phyloP scores from a whole-genome alignment of 495 filamentous ascomycete species.

The Pseudevernia furfuracea region DNA sequence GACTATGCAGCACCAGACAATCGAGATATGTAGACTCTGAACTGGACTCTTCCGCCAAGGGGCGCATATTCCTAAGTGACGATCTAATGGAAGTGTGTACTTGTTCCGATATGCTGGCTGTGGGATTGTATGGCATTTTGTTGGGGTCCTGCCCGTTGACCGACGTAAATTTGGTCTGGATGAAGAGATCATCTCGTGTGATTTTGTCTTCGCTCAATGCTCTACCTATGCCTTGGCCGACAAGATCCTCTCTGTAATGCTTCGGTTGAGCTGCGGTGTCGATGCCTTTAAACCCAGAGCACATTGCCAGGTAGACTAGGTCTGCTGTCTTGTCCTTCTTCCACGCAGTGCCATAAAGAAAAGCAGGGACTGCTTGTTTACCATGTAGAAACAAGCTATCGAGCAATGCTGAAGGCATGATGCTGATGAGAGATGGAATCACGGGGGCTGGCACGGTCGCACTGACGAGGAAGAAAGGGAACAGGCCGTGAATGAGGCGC shows the following conservation, averaged over 20 bases:
- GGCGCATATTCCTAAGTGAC: constrained; percentile 59
- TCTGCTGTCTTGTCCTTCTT: constrained; percentile 63
- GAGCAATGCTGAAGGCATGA: constrained; percentile 14
- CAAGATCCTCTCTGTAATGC: constrained; percentile 70
- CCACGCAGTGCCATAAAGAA: constrained; percentile 86
- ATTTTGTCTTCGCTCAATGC: constrained; percentile 52
- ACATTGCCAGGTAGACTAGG: constrained; percentile 61
- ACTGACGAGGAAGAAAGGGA: not conserved
- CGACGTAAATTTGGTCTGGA: constrained; percentile 76
- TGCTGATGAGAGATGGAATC: not conserved
- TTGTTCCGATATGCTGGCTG: constrained; percentile 47
- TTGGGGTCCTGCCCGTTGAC: constrained; percentile 48
- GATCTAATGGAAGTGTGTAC: constrained; percentile 57
- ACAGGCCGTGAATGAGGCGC: not conserved
- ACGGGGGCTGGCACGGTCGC: not conserved
- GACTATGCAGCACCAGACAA: constrained; percentile 64
- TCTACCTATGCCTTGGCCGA: constrained; percentile 54
- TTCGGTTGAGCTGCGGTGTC: constrained; percentile 75
- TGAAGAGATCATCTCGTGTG: constrained; percentile 53
- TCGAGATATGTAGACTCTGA: constrained; percentile 56
- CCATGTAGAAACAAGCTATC: constrained; percentile 4
- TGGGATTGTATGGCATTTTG: constrained; percentile 51
- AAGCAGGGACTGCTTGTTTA: constrained; percentile 18
- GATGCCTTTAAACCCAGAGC: constrained; percentile 62
- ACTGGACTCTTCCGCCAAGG: constrained; percentile 28